A percentile compares a stretch with the other conserved stretches of the same genome.
These are phyloP conservation scores for Pyrenochaeta sp. DNA, from an alignment of 2,329 filamentous ascomycete species.

Conservation along the genomic window DNA sequence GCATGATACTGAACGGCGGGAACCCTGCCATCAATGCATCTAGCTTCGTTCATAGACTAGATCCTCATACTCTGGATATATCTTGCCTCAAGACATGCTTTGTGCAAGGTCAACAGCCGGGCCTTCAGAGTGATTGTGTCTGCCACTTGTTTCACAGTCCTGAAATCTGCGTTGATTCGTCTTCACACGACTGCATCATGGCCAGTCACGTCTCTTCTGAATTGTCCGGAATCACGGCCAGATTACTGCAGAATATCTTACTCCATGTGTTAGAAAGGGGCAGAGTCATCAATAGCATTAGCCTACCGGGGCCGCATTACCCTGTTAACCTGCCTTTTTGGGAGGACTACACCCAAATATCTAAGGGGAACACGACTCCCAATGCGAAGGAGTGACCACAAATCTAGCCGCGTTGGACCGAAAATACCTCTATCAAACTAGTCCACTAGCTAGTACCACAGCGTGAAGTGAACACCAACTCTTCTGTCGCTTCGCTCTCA, in stretches of 20 bases:
- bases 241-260: constrained; percentile 10
- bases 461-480: neutral
- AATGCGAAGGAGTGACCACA: neutral
- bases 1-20: neutral
- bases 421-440: neutral
- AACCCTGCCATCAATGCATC: constrained; percentile 15
- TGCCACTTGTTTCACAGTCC: constrained; percentile 3
- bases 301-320: constrained; percentile 5
- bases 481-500: neutral
- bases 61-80: constrained; percentile 1
- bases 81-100: constrained; percentile 4
- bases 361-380: constrained; percentile 7
- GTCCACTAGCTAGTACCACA: neutral
- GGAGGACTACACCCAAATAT: neutral
- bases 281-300: constrained; percentile 13
- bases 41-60: constrained; percentile 10
- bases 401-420: neutral
- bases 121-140: constrained; percentile 3
- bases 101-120: constrained; percentile 2
- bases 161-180: constrained; percentile 4
- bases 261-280: constrained; percentile 10
- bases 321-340: constrained; percentile 1
- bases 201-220: constrained; percentile 1
- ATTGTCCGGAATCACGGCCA: neutral
- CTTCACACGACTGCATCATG: constrained; percentile 1